Evolutionary conservation across 306 rosid genomes (phyloP), one percentile per base, ranked within the genome.

Genomic region (Hippophae rhamnoides): DNA sequence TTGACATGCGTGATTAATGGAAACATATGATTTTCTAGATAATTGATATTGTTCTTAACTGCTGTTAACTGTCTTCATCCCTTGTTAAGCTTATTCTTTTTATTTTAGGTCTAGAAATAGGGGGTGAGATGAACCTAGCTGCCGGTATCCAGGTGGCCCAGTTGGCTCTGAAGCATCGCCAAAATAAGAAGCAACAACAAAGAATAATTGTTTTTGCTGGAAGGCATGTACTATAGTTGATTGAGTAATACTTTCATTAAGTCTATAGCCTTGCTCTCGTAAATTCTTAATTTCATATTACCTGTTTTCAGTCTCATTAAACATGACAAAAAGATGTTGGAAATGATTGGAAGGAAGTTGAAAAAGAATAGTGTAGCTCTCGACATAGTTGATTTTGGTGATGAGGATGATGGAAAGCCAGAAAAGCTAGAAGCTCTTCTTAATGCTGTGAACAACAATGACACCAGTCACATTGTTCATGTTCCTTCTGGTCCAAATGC

Each of bases 81-180:
- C 50, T 7, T 54, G 12, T 23, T 38, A 41, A 48, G 1, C 53
- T 9, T 49, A 7, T 10, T 27, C 27, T 11, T 25, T 56, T 41
- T 4, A 31, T 68, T 66, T 7, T 69, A 92, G 99, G 99, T 57
- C 76, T 86, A 72, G 99, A 86, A 75, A 77, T 84, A 43, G 97
- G 99, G 18, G 95, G 99, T 63, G 97, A 84, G 80, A 86, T 84
- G 95, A 84, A 88, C 79, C 78, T 92, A 69, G 97, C 97, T 47
- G 86, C 95, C 65, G 93, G 89, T 13, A 88, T 92, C 75, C 99
- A 88, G 78, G 95, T 92, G 74, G 97, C 99, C 56, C 97, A 92
- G 65, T 77, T 92, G 77, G 99, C 99, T 49, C 90, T 92, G 58
- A 92, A 92, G 80, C 97, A 92, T 80, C 84, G 99, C 41, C 99